Evolutionary conservation across 129 eudicot species (phyloP).

Genomic region (Escallonia rubra): DNA sequence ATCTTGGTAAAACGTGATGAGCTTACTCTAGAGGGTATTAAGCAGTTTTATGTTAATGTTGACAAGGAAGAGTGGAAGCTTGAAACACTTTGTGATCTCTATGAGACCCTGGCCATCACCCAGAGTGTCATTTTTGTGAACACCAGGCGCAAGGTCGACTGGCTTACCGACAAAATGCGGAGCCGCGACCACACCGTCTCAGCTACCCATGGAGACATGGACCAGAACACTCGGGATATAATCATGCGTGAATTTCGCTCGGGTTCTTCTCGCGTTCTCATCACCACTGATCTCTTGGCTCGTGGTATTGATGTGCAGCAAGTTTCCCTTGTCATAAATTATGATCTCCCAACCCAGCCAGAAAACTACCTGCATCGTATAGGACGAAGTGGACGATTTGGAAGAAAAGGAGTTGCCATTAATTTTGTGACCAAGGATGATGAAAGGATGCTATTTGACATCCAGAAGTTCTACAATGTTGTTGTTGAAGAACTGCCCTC

Average conservation of each 20-base stretch:
- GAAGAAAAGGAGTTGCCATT: constrained; percentile 70
- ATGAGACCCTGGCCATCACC: constrained; percentile 63
- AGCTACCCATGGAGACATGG: constrained; percentile 73
- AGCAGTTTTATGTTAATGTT: constrained; percentile 59
- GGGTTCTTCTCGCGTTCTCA: constrained; percentile 66
- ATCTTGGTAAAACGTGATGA: constrained; percentile 58
- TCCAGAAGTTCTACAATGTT: constrained; percentile 65
- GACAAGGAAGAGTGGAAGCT: constrained; percentile 74
- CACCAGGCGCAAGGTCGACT: constrained; percentile 69
- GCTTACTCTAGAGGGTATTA: constrained; percentile 57
- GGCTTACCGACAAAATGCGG: constrained; percentile 65
- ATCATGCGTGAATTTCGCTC: constrained; percentile 70
- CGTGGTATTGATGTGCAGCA: constrained; percentile 77
- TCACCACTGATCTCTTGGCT: constrained; percentile 62
- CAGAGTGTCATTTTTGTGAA: constrained; percentile 70
- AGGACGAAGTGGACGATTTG: constrained; percentile 64
- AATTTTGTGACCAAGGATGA: constrained; percentile 52
- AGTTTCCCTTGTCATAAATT: constrained; percentile 67
- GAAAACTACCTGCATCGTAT: constrained; percentile 65
- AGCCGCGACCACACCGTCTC: constrained; percentile 68
- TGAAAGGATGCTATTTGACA: constrained; percentile 56
- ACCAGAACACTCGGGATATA: constrained; percentile 65
- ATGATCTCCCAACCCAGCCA: constrained; percentile 74
- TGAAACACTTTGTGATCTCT: constrained; percentile 57
- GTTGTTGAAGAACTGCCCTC: constrained; percentile 53